Evolutionary conservation across 495 filamentous ascomycete species (phyloP), one percentile per base, ranked within the genome.

Genomic region (Letharia columbiana): DNA sequence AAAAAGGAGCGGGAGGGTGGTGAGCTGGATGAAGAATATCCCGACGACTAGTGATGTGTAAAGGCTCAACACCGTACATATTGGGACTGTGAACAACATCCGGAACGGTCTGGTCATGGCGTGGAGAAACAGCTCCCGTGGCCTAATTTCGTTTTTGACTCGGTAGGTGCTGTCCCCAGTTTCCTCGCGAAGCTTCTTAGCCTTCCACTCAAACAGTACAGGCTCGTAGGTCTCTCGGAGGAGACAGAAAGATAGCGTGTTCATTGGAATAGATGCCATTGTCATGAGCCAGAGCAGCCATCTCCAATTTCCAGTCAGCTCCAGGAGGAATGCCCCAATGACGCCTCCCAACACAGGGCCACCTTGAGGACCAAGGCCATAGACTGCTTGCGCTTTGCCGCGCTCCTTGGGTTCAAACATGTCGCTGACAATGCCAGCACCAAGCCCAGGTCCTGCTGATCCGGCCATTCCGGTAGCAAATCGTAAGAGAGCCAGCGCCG

Each of bases 281-380:
- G n/a, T 23, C 20, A 49, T 49, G 47, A 49, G 18, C 47, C 47
- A 49, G 8, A 49, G 18, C 7, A 49, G 47, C 47, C 47, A 49
- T 23, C 47, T 49, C 47, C 47, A 49, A 49, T 23, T 49, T 3
- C 11, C 8, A 1, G 47, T 49, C 47, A n/a, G 18, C 20, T 49
- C n/a, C 5, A 49, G 6, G 47, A 49, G 20, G n/a, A 49, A 49
- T 23, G 47, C 47, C 47, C 47, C 47, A 49, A 49, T 49, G 20
- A 49, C 18, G n/a, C 20, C 20, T 9, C 47, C 47, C 9, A 49
- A n/a, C 4, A 49, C 8, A 88, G 65, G 65, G 28, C 85, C 80
- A 54, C 87, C 69, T 57, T 83, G 68, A 56, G 85, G 86, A 0
- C 75, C 75, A 2, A 87, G 71, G 39, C 71, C 76, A 72, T 84